Percentiles rank a stretch among this genome's conserved stretches.
phyloP scores from a whole-genome alignment of 345 rosid genomes.

The Acer saccharum region DNA sequence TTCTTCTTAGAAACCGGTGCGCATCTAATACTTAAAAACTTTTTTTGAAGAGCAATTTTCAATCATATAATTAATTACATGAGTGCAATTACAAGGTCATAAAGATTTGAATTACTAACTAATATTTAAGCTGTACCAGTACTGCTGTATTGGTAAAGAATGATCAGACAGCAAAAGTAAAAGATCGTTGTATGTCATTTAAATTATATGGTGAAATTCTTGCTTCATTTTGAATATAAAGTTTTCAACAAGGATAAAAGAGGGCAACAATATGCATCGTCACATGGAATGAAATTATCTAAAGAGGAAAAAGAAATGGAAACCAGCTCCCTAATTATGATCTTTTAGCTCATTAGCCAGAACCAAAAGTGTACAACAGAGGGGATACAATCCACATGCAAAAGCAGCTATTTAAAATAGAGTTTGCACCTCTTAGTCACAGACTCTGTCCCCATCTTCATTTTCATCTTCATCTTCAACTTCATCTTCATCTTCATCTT shows the following conservation, averaged over 20 bases:
- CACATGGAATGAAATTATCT: not conserved
- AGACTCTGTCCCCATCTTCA: constrained; percentile 23
- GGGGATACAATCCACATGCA: not conserved
- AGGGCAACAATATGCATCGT: not conserved
- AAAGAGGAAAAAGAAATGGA: not conserved
- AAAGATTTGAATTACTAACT: too few relatives aligned
- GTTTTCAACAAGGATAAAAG: not conserved
- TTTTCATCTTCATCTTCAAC: constrained; percentile 27
- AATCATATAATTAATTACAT: too few relatives aligned
- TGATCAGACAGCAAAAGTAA: not conserved
- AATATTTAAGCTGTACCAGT: not conserved
- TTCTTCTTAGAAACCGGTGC: too few relatives aligned
- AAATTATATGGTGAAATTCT: not conserved
- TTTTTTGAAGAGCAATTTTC: too few relatives aligned
- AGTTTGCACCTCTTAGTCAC: not conserved
- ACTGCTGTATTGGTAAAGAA: not conserved
- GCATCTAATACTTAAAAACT: too few relatives aligned
- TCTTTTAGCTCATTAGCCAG: not conserved
- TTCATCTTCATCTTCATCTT: not conserved
- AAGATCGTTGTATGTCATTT: not conserved
- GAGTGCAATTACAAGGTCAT: too few relatives aligned
- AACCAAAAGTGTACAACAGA: not conserved
- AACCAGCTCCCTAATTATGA: not conserved
- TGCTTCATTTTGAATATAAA: not conserved
- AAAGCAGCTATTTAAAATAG: not conserved